Conservation (phyloP, 305 asterid species). For the Nicotiana rustica region DNA sequence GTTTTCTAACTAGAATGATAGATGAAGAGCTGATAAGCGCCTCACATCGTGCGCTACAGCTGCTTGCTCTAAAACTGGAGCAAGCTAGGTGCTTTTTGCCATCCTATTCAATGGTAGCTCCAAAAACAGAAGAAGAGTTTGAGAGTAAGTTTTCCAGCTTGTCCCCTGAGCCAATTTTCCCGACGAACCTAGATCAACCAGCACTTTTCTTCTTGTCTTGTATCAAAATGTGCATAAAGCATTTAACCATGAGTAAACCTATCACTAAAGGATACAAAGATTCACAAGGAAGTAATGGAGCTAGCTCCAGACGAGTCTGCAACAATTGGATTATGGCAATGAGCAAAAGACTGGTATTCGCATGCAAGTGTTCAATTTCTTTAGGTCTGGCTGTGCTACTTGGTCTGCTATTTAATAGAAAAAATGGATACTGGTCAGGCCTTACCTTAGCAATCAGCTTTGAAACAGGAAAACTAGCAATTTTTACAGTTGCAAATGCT, state of each 20-base stretch:
- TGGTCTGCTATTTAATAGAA: slow-evolving; percentile 58
- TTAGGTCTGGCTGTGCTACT: slow-evolving; percentile 66
- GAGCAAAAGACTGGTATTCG: slow-evolving; percentile 47
- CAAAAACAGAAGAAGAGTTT: slow-evolving; percentile 37
- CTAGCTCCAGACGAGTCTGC: not conserved
- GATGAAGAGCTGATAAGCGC: slow-evolving; percentile 44
- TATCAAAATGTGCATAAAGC: slow-evolving; percentile 48
- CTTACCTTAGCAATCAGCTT: slow-evolving; percentile 74
- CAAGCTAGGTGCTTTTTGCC: slow-evolving; percentile 48
- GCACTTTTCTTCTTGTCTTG: slow-evolving; percentile 63
- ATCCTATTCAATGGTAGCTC: slow-evolving; percentile 43
- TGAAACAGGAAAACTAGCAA: slow-evolving; percentile 60
- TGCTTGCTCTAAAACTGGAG: slow-evolving; percentile 49
- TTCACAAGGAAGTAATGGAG: not conserved
- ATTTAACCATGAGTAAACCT: slow-evolving; percentile 17
- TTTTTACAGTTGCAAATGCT: slow-evolving; percentile 64
- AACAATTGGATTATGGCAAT: slow-evolving; percentile 40
- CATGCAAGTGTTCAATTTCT: slow-evolving; percentile 66
- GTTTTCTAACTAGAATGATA: slow-evolving; percentile 37
- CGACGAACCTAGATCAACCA: slow-evolving; percentile 42
- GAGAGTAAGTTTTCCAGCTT: slow-evolving; percentile 35
- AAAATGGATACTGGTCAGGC: slow-evolving; percentile 79
- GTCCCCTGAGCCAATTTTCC: slow-evolving; percentile 36
- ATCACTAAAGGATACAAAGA: slow-evolving; percentile 26
- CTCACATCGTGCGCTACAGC: slow-evolving; percentile 39